Evolutionary conservation across 2,329 filamentous ascomycete species (phyloP).

Genomic region (Exophiala sp.): DNA sequence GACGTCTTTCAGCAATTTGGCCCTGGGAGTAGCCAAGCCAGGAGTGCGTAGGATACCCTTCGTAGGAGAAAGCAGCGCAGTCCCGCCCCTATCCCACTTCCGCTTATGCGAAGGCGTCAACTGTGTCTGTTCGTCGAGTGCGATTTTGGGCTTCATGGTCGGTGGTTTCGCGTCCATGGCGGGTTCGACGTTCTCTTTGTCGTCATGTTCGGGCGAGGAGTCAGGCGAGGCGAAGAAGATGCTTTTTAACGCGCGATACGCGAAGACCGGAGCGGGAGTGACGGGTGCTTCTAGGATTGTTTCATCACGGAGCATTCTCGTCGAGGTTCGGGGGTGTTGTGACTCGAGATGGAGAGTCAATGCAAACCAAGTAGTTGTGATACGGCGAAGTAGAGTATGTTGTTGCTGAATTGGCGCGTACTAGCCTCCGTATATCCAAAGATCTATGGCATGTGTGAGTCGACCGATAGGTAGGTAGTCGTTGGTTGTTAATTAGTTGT

Average conservation of each 20-base stretch:
- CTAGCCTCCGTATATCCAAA: no score
- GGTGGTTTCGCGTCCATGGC: slow-evolving; percentile 4
- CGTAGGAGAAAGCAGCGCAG: slow-evolving; percentile 45
- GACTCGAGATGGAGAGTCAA: no score
- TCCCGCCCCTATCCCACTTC: slow-evolving; percentile 14
- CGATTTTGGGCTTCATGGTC: slow-evolving; percentile 7
- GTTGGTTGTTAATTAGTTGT: no score
- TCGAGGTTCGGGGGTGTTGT: no score
- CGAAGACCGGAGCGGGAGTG: slow-evolving; percentile 61
- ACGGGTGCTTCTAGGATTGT: slow-evolving; percentile 52
- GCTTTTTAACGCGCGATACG: slow-evolving; percentile 60
- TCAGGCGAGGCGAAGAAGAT: slow-evolving; percentile 60
- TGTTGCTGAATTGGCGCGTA: no score
- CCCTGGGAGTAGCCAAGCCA: slow-evolving; percentile 50
- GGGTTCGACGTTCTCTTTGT: slow-evolving; percentile 22
- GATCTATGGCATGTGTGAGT: no score
- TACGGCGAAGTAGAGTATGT: no score
- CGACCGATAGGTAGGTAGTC: no score
- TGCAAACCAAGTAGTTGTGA: no score
- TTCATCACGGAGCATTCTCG: slow-evolving; percentile 20
- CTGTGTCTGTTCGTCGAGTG: slow-evolving; percentile 16
- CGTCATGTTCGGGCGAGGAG: slow-evolving; percentile 37
- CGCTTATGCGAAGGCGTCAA: slow-evolving; percentile 28
- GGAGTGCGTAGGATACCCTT: slow-evolving; percentile 62
- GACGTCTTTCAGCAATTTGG: slow-evolving; percentile 54